Conservation (phyloP, 371 early-diverging fungal genomes). For the Lichtheimia hyalospora region DNA sequence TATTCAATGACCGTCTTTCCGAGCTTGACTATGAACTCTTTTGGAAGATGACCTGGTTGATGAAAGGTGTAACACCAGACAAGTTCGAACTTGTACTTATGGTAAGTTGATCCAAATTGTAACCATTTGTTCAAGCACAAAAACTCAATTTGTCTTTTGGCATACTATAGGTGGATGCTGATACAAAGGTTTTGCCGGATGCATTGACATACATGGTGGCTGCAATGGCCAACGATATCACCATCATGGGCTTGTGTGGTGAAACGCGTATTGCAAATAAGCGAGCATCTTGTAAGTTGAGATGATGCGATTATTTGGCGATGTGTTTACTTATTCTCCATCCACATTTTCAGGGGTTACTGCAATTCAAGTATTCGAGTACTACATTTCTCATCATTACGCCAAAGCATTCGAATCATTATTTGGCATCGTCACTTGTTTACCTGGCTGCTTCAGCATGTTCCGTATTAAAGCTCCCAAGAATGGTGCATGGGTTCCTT, state of each 20-base stretch:
- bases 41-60: conserved; percentile 81
- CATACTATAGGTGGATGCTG: conserved; percentile 81
- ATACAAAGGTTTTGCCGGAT: conserved; percentile 84
- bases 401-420: conserved; percentile 94
- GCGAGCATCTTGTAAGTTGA: conserved; percentile 76
- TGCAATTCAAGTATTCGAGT: conserved; percentile 85
- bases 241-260: conserved; percentile 85
- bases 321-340: neutral
- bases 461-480: conserved; percentile 82
- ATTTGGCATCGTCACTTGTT: conserved; percentile 97
- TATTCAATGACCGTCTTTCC: conserved; percentile 93
- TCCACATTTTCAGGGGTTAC: conserved; percentile 45
- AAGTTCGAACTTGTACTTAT: conserved; percentile 90
- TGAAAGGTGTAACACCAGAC: conserved; percentile 84
- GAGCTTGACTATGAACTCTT: conserved; percentile 96
- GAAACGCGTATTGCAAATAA: conserved; percentile 89
- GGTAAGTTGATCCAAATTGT: conserved; percentile 48
- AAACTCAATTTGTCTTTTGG: neutral
- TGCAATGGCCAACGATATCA: conserved; percentile 81
- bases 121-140: neutral
- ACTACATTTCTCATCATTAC: conserved; percentile 95
- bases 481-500: conserved; percentile 79
- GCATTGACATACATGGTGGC: conserved; percentile 78
- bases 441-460: conserved; percentile 97
- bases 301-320: conserved; percentile 16